These are phyloP conservation scores for Huntiella savannae DNA, from an alignment of 2,329 filamentous ascomycete species.

Conservation along the genomic window DNA sequence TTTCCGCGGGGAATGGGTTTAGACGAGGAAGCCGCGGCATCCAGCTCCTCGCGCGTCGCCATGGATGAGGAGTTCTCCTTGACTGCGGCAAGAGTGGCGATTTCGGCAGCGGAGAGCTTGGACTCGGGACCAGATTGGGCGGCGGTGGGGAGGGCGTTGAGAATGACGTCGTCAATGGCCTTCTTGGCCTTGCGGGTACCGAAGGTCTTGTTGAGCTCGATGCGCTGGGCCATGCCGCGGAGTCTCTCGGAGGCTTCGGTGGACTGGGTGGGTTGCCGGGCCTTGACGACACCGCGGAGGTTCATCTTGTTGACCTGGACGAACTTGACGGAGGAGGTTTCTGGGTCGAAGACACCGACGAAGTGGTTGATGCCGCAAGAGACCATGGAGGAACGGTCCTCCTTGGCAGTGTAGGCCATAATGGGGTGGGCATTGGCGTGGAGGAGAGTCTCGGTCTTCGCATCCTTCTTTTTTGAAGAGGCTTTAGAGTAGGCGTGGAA, in stretches of 20 bases:
- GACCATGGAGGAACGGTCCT: slow-evolving; percentile 15
- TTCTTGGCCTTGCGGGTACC: slow-evolving; percentile 77
- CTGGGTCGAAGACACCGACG: slow-evolving; percentile 43
- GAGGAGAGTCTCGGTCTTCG: slow-evolving; percentile 31
- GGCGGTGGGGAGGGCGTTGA: slow-evolving; percentile 47
- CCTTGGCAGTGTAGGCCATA: slow-evolving; percentile 39
- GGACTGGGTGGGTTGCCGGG: slow-evolving; percentile 27
- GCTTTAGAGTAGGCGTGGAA: slow-evolving; percentile 32
- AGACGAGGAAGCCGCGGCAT: slow-evolving; percentile 42
- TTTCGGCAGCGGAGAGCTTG: slow-evolving; percentile 35
- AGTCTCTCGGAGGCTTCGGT: slow-evolving; percentile 23
- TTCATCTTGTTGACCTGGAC: slow-evolving; percentile 46
- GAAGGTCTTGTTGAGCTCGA: slow-evolving; percentile 57
- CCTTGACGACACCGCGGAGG: slow-evolving; percentile 35
- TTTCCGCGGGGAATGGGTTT: slow-evolving; percentile 60
- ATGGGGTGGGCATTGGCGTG: slow-evolving; percentile 37
- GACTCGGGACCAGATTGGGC: slow-evolving; percentile 21
- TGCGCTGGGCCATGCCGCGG: slow-evolving; percentile 40
- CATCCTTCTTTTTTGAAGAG: slow-evolving; percentile 18
- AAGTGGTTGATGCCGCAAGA: slow-evolving; percentile 38
- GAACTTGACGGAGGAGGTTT: slow-evolving; percentile 38
- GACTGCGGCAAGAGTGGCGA: slow-evolving; percentile 45
- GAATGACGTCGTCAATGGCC: slow-evolving; percentile 45
- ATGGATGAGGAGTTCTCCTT: slow-evolving; percentile 42
- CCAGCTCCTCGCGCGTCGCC: slow-evolving; percentile 46